These are phyloP conservation scores for Talaromyces islandicus DNA, from an alignment of 2,329 filamentous ascomycete genomes.

Conservation along the genomic window DNA sequence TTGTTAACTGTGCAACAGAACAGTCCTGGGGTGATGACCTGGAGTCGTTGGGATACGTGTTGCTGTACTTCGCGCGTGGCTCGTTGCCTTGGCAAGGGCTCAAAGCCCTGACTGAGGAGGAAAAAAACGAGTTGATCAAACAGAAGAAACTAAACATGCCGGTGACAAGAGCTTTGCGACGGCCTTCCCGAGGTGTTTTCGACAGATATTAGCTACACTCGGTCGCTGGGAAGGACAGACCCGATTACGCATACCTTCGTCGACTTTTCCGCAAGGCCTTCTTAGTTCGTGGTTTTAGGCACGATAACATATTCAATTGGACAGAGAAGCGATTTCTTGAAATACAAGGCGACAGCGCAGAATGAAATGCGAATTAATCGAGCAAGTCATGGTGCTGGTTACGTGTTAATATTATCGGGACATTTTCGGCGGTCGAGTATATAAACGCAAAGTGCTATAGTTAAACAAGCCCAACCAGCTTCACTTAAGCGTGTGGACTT, in stretches of 20 bases:
- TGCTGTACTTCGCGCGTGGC: constrained; percentile 69
- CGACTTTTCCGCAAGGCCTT: not conserved
- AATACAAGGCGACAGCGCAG: too few species aligned
- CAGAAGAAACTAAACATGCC: not conserved
- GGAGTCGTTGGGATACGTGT: constrained; percentile 57
- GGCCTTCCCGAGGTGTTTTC: not conserved
- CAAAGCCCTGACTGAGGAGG: constrained; percentile 63
- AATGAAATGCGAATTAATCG: too few species aligned
- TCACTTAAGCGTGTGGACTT: too few species aligned
- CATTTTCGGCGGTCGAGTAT: too few species aligned
- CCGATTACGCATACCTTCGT: not conserved
- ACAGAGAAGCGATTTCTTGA: constrained; percentile 1
- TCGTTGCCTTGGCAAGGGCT: constrained; percentile 67
- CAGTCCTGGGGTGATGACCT: not conserved
- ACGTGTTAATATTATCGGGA: too few species aligned
- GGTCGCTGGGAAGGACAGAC: not conserved
- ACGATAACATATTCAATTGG: constrained; percentile 8
- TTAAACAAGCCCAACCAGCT: too few species aligned
- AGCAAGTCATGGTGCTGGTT: too few species aligned
- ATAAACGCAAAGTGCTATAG: too few species aligned
- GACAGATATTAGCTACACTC: not conserved
- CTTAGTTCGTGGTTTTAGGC: not conserved
- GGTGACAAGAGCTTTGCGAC: not conserved
- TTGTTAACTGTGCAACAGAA: too few species aligned
- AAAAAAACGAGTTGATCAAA: not conserved